Conservation (phyloP, 345 rosid species). For the Camelina sativa region DNA sequence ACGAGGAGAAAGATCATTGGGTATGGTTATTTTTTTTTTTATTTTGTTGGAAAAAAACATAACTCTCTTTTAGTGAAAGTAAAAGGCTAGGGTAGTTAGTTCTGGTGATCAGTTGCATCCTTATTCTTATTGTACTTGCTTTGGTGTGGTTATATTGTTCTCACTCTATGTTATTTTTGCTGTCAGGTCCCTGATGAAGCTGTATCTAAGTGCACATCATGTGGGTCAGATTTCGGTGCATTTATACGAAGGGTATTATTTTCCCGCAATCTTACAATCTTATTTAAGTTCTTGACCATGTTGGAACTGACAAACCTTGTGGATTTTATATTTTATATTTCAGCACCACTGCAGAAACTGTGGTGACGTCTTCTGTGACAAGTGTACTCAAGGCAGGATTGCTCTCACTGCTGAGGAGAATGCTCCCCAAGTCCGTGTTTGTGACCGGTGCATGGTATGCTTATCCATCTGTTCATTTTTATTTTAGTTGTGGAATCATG, state of each 20-base stretch:
- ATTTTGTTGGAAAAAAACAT: not conserved
- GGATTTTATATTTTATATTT: slow-evolving; percentile 21
- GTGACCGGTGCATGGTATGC: slow-evolving; percentile 91
- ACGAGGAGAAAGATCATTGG: slow-evolving; percentile 98
- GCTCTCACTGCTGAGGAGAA: slow-evolving; percentile 95
- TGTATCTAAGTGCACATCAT: slow-evolving; percentile 78
- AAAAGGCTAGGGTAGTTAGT: slow-evolving; percentile 19
- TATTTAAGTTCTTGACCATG: slow-evolving; percentile 11
- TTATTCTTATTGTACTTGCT: not conserved
- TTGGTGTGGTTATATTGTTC: slow-evolving; percentile 15
- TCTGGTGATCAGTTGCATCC: not conserved
- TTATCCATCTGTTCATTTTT: slow-evolving; percentile 11
- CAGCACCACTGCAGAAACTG: slow-evolving; percentile 99
- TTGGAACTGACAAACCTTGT: slow-evolving; percentile 7
- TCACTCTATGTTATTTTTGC: slow-evolving; percentile 2
- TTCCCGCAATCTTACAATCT: not conserved
- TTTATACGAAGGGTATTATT: slow-evolving; percentile 73
- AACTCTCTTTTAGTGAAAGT: not conserved
- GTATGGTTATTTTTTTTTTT: slow-evolving; percentile 37
- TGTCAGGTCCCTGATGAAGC: slow-evolving; percentile 94
- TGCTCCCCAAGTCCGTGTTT: slow-evolving; percentile 94
- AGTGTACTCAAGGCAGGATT: slow-evolving; percentile 91
- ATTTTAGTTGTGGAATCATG: not conserved
- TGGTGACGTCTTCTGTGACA: slow-evolving; percentile 98
- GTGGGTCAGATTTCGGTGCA: slow-evolving; percentile 90